Percentiles rank a stretch among this genome's conserved stretches.
These are phyloP conservation scores for Vitis rupestris DNA, from an alignment of 164 flowering plant genomes.

Conservation along the genomic window DNA sequence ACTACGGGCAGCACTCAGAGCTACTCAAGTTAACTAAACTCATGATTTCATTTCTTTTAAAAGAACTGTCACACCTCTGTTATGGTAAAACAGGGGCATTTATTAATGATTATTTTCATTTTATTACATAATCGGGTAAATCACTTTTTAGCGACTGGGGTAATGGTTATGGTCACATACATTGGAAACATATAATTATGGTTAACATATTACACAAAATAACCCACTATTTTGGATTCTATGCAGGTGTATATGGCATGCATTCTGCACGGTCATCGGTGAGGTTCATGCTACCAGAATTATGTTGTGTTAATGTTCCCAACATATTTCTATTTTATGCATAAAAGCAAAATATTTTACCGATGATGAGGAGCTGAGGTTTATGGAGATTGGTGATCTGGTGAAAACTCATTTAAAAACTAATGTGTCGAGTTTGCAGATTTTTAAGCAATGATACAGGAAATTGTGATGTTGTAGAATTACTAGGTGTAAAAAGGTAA, in stretches of 20 bases:
- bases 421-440: not conserved
- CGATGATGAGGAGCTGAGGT: not conserved
- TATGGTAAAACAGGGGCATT: no score
- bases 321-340: not conserved
- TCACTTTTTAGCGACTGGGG: no score
- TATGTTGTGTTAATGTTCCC: not conserved
- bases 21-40: no score
- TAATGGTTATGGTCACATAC: no score
- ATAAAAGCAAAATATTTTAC: not conserved
- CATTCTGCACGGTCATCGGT: constrained; percentile 74
- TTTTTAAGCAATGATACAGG: not conserved
- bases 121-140: no score
- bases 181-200: no score
- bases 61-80: no score
- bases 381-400: not conserved
- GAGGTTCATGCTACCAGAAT: constrained; percentile 12
- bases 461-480: not conserved
- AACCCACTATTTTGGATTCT: not conserved
- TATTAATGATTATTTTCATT: no score
- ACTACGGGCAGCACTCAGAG: no score
- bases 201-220: no score
- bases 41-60: no score
- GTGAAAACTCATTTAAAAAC: not conserved
- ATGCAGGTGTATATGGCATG: constrained; percentile 98
- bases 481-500: not conserved